A percentile compares a stretch with the other conserved stretches of the same genome.
These are phyloP conservation scores for Adiantum capillusveneris DNA, from an alignment of 75 land plant species.

Conservation along the genomic window DNA sequence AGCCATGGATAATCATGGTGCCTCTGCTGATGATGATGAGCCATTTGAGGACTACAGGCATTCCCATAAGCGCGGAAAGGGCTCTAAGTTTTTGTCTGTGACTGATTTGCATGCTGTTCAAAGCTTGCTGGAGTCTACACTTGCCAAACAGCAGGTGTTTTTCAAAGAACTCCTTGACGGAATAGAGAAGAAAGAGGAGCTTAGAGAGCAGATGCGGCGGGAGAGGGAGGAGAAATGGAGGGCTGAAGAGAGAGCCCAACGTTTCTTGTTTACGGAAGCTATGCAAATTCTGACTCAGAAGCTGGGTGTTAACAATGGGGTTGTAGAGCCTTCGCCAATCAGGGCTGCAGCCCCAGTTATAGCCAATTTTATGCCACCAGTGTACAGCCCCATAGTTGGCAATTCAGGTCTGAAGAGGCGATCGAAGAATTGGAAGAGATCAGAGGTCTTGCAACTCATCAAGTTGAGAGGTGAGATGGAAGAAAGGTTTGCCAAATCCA, in stretches of 20 bases:
- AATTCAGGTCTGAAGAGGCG: slow-evolving; percentile 10
- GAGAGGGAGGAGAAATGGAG: slow-evolving; percentile 52
- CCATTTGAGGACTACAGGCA: no score
- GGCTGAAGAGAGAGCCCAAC: slow-evolving; percentile 40
- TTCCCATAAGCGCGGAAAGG: slow-evolving; percentile 10
- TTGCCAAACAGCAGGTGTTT: slow-evolving; percentile 23
- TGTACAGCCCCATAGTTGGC: background rate
- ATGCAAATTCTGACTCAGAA: slow-evolving; percentile 42
- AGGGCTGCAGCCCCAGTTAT: background rate
- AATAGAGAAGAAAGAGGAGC: slow-evolving; percentile 37
- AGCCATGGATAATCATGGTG: no score
- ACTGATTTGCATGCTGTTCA: slow-evolving; percentile 25
- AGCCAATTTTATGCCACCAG: background rate
- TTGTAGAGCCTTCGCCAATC: slow-evolving; percentile 1
- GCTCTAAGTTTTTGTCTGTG: background rate
- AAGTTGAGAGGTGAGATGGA: slow-evolving; percentile 15
- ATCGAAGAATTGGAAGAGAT: slow-evolving; percentile 34
- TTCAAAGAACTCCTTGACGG: slow-evolving; percentile 19
- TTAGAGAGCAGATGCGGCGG: slow-evolving; percentile 34
- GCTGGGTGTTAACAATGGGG: slow-evolving; percentile 27
- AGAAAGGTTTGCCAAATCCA: slow-evolving; percentile 29
- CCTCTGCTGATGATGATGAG: no score
- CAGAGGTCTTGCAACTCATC: slow-evolving; percentile 24
- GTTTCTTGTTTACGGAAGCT: slow-evolving; percentile 36
- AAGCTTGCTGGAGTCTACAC: slow-evolving; percentile 18